phyloP scores from a whole-genome alignment of 352 stramenopile species.

The Phytophthora litchii region DNA sequence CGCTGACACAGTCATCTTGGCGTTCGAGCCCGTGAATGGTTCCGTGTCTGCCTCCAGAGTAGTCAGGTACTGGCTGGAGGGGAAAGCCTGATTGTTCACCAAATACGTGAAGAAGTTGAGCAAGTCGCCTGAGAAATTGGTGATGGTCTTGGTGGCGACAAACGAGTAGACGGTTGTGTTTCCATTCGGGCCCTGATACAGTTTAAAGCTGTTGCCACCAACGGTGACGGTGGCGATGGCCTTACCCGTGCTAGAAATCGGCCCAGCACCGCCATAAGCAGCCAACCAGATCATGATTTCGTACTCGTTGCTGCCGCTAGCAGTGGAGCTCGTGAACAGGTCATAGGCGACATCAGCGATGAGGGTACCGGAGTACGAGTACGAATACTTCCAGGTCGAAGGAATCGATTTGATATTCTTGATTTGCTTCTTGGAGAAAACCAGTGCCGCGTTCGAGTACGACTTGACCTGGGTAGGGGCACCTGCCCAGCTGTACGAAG shows the following conservation, averaged over 20 bases:
- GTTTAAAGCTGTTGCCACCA: constrained; percentile 22
- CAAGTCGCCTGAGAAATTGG: constrained; percentile 32
- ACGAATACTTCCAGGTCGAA: constrained; percentile 37
- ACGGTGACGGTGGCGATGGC: constrained; percentile 28
- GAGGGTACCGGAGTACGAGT: constrained; percentile 32
- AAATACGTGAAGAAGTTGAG: constrained; percentile 36
- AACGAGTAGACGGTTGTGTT: constrained; percentile 43
- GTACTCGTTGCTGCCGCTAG: constrained; percentile 35
- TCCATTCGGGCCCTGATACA: constrained; percentile 38
- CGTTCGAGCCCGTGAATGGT: constrained; percentile 36
- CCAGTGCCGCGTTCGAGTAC: constrained; percentile 42
- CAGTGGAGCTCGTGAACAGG: constrained; percentile 37
- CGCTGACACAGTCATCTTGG: constrained; percentile 29
- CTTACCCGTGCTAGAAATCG: constrained; percentile 36
- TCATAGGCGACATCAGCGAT: constrained; percentile 41
- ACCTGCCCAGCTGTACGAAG: constrained; percentile 38
- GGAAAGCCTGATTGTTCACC: constrained; percentile 25
- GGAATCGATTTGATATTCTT: constrained; percentile 39
- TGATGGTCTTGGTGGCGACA: constrained; percentile 29
- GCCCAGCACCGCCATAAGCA: constrained; percentile 27
- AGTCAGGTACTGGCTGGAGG: constrained; percentile 36
- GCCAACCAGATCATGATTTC: constrained; percentile 50
- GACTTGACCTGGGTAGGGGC: constrained; percentile 38
- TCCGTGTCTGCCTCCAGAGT: constrained; percentile 37
- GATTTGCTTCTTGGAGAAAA: constrained; percentile 35